A percentile compares a stretch with the other conserved stretches of the same genome.
phyloP scores from a whole-genome alignment of 768 basidiomycete species.

The Boletales sp. region DNA sequence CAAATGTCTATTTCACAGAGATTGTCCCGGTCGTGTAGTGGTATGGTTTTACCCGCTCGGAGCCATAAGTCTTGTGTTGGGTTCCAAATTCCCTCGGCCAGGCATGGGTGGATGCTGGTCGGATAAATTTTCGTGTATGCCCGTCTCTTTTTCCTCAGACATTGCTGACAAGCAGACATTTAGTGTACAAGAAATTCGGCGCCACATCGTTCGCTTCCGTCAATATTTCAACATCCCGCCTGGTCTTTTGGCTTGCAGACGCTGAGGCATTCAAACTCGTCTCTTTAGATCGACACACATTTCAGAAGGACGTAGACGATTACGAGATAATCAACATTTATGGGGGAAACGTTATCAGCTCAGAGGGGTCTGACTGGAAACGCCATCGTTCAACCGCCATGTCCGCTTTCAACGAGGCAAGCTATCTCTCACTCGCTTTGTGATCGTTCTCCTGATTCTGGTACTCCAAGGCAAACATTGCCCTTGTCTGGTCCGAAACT shows the following conservation, averaged over 20 bases:
- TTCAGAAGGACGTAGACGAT: conserved; percentile 38
- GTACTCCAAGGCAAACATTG: conserved; percentile 37
- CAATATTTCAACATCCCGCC: conserved; percentile 27
- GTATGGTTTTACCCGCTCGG: conserved; percentile 35
- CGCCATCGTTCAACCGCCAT: conserved; percentile 43
- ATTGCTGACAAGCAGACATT: conserved; percentile 6
- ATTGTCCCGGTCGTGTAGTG: conserved; percentile 14
- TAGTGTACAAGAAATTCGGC: conserved; percentile 27
- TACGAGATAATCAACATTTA: conserved; percentile 44
- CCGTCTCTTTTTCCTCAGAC: no score
- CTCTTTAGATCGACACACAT: conserved; percentile 30
- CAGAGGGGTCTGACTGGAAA: conserved; percentile 46
- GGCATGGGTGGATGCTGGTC: conserved; percentile 33
- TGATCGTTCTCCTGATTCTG: not conserved
- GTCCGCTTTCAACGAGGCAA: conserved; percentile 49
- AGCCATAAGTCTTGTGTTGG: conserved; percentile 23
- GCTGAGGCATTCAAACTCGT: conserved; percentile 39
- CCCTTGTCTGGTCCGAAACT: conserved; percentile 48
- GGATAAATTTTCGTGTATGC: conserved; percentile 36
- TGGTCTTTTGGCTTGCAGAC: conserved; percentile 42
- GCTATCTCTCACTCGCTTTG: not conserved
- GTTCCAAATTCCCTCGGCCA: conserved; percentile 33
- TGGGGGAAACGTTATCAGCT: conserved; percentile 42
- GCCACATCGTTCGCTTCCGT: conserved; percentile 39
- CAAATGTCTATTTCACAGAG: conserved; percentile 4